Base-by-base conservation (phyloP, 371 early-diverging fungal genomes). In the Batrachochytrium dendrobatidis region DNA sequence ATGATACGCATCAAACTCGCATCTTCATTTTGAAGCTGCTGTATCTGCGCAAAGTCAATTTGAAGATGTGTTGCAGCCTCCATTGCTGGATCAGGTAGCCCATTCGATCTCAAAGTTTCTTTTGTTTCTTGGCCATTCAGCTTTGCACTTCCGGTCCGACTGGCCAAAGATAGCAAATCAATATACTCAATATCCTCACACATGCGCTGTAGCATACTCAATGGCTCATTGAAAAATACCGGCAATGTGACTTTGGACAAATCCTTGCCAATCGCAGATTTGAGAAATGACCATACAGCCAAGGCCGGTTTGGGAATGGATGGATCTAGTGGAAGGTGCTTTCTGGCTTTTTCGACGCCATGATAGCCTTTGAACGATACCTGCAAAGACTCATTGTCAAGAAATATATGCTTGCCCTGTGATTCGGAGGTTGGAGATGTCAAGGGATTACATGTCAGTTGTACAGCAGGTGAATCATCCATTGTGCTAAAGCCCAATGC, bases 201-300 rank as follows among this genome's bases (percentile, higher is more conserved):
- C 77, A 90, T 83, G 46, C 89, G 74, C 68, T 91, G 90, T 65
- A 92, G 63, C 80, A 90, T 85, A 17, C 84, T 83, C 0, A 88
- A 77, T 0, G 92, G 91, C 67, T 92, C 92, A 68, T 90, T 91
- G 72, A 91, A 90, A 58, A 83, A 81, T 22, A 91, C 92, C 0
- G 92, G 92, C 25, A 92, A 69, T 0, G 90, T 83, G 32, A 91
- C 85, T 61, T 84, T 83, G 43, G 82, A 76, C 63, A 91, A 69
- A 60, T 91, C 92, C 68, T 91, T 90, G 48, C 91, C 91, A 24
- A 91, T 85, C 3, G 87, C 84, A 55, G 83, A 84, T 71, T 86
- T 90, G 45, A 91, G 74, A 57, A 91, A 81, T 18, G 70, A 67
- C 71, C 72, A 74, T 28, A 70, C 39, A 39, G 39, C 39, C 39